A percentile compares a stretch with the other conserved stretches of the same genome.
These are phyloP conservation scores for Xylona heveae DNA, from an alignment of 495 filamentous ascomycete species.

Conservation along the genomic window DNA sequence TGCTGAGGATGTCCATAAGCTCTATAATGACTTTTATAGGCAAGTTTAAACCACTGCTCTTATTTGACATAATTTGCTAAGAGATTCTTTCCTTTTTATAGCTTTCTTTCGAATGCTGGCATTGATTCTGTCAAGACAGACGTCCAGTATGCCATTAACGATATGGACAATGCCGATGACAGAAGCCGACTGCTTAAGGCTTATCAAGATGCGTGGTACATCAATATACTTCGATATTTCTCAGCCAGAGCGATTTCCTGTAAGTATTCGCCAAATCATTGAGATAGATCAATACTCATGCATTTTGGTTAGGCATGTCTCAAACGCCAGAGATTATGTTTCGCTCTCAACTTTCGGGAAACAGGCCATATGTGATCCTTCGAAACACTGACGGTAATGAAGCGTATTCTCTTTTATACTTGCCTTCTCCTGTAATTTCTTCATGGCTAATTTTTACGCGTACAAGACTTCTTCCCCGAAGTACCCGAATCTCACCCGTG, in stretches of 20 bases:
- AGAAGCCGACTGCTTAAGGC: conserved; percentile 44
- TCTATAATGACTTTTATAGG: conserved; percentile 83
- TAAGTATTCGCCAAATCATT: conserved; percentile 1
- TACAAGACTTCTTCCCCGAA: conserved; percentile 57
- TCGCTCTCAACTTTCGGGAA: conserved; percentile 54
- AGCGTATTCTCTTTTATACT: conserved; percentile 2
- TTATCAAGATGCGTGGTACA: conserved; percentile 76
- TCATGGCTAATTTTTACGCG: background rate
- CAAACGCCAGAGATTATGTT: conserved; percentile 67
- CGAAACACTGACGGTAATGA: conserved; percentile 71
- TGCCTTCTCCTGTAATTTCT: background rate
- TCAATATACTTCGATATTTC: conserved; percentile 58
- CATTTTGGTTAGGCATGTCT: conserved; percentile 36
- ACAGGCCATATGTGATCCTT: conserved; percentile 43
- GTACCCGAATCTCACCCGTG: conserved; percentile 61
- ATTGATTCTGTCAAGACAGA: conserved; percentile 81
- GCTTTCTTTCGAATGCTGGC: conserved; percentile 43
- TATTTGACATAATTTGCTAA: background rate
- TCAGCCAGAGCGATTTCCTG: conserved; percentile 62
- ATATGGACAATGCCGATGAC: conserved; percentile 40
- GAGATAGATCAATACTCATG: background rate
- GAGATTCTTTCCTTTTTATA: conserved; percentile 3
- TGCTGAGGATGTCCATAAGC: conserved; percentile 41
- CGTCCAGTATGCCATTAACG: conserved; percentile 70
- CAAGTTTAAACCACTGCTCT: conserved; percentile 3